These are phyloP conservation scores for Talaromyces sp. DNA, from an alignment of 2,329 filamentous ascomycete genomes.

Conservation along the genomic window DNA sequence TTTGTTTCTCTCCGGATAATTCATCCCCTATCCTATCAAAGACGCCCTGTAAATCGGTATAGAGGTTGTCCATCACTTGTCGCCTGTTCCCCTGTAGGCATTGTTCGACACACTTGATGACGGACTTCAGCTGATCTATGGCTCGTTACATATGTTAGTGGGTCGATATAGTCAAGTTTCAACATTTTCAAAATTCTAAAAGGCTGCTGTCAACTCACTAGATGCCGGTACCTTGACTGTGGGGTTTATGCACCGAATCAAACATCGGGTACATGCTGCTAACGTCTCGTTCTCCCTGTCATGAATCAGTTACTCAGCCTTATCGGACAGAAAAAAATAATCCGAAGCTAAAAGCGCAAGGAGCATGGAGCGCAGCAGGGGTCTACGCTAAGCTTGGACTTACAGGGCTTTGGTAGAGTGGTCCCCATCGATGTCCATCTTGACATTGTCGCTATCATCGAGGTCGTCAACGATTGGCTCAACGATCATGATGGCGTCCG, in stretches of 20 bases:
- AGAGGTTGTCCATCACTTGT: slow-evolving; percentile 34
- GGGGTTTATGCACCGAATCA: slow-evolving; percentile 38
- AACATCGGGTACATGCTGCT: slow-evolving; percentile 37
- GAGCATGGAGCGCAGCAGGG: background rate
- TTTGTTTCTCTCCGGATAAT: slow-evolving; percentile 20
- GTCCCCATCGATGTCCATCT: slow-evolving; percentile 65
- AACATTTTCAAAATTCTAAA: background rate
- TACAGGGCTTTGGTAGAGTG: slow-evolving; percentile 39
- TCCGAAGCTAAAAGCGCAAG: background rate
- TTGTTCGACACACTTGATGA: slow-evolving; percentile 27
- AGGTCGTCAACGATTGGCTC: slow-evolving; percentile 60
- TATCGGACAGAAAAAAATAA: background rate
- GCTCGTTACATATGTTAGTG: slow-evolving; percentile 5
- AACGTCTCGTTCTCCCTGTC: slow-evolving; percentile 35
- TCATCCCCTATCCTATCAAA: slow-evolving; percentile 31
- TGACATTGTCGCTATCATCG: slow-evolving; percentile 52
- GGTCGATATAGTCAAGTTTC: background rate
- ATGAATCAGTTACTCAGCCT: slow-evolving; percentile 8
- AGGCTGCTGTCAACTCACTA: slow-evolving; percentile 25
- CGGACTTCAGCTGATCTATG: slow-evolving; percentile 13
- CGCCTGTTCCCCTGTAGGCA: slow-evolving; percentile 33
- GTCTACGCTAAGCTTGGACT: slow-evolving; percentile 16
- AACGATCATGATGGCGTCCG: slow-evolving; percentile 64
- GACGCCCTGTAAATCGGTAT: slow-evolving; percentile 33
- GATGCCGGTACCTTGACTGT: slow-evolving; percentile 22